A percentile compares a stretch with the other conserved stretches of the same genome.
phyloP scores from a whole-genome alignment of 768 basidiomycete species.

The Suillus discolor region DNA sequence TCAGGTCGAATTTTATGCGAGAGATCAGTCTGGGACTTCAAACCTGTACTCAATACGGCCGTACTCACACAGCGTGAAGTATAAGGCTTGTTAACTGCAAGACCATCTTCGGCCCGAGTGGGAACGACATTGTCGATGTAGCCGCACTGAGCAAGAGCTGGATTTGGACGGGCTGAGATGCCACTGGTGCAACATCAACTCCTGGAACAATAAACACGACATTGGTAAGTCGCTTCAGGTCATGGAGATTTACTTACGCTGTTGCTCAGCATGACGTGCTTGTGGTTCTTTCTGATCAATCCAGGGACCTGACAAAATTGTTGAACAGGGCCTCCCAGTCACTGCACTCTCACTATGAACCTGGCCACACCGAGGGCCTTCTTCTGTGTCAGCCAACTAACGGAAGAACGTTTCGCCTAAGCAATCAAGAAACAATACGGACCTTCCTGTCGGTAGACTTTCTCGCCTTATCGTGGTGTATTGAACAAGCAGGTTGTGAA shows the following conservation, averaged over 20 bases:
- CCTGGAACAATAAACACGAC: constrained; percentile 10
- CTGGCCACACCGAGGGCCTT: neutral
- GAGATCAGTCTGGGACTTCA: neutral
- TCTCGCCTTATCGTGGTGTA: neutral
- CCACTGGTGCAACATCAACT: constrained; percentile 25
- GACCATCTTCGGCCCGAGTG: constrained; percentile 8
- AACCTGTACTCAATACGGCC: neutral
- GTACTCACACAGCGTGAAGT: constrained; percentile 17
- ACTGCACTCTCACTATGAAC: neutral
- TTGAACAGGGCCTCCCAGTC: neutral
- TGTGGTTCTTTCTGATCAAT: neutral
- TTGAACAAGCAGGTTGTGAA: neutral
- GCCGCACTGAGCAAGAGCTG: constrained; percentile 10
- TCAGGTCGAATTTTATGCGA: neutral
- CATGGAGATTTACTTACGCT: neutral
- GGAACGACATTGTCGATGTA: constrained; percentile 20
- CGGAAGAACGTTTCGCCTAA: neutral
- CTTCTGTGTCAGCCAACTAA: neutral
- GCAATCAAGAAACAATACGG: neutral
- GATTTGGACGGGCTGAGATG: constrained; percentile 11
- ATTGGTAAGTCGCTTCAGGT: neutral
- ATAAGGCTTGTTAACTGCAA: constrained; percentile 17
- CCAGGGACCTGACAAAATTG: neutral
- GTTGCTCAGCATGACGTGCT: neutral
- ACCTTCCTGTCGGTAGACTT: neutral